phyloP scores from a whole-genome alignment of 73 alveolate species.

The Paramecium caudatum region DNA sequence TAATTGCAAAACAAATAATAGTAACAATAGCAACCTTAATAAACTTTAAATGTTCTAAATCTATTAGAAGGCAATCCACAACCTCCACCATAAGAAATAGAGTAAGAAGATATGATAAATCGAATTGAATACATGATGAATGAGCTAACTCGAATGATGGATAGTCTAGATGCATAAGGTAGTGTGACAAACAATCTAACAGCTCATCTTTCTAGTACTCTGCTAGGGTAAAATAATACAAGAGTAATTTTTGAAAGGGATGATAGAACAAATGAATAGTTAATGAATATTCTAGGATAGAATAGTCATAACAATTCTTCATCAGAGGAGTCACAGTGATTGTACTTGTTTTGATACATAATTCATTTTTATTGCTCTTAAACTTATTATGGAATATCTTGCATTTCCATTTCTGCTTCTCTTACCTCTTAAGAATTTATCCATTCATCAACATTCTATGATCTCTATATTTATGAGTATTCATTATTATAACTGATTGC shows the following conservation, averaged over 20 bases:
- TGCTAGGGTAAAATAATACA: slow-evolving; percentile 36
- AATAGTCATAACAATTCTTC: slow-evolving; percentile 23
- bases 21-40: neutral
- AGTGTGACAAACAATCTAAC: slow-evolving; percentile 50
- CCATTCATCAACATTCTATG: slow-evolving; percentile 19
- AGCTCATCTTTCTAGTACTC: slow-evolving; percentile 56
- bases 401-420: slow-evolving; percentile 12
- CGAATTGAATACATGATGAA: slow-evolving; percentile 58
- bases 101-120: slow-evolving; percentile 46
- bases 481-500: slow-evolving; percentile 29
- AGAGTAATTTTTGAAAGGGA: slow-evolving; percentile 63
- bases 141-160: slow-evolving; percentile 69
- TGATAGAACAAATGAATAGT: slow-evolving; percentile 41
- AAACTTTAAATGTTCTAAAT: slow-evolving; percentile 16
- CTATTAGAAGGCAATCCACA: slow-evolving; percentile 20
- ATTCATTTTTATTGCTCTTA: slow-evolving; percentile 1
- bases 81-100: neutral
- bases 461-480: slow-evolving; percentile 44
- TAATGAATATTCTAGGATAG: slow-evolving; percentile 56
- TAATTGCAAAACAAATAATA: neutral
- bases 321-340: slow-evolving; percentile 3
- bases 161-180: slow-evolving; percentile 47
- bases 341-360: slow-evolving; percentile 18
- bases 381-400: slow-evolving; percentile 3
- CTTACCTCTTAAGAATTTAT: neutral